phyloP scores from a whole-genome alignment of 768 basidiomycete genomes.

The Paxillus ammoniavirescens region DNA sequence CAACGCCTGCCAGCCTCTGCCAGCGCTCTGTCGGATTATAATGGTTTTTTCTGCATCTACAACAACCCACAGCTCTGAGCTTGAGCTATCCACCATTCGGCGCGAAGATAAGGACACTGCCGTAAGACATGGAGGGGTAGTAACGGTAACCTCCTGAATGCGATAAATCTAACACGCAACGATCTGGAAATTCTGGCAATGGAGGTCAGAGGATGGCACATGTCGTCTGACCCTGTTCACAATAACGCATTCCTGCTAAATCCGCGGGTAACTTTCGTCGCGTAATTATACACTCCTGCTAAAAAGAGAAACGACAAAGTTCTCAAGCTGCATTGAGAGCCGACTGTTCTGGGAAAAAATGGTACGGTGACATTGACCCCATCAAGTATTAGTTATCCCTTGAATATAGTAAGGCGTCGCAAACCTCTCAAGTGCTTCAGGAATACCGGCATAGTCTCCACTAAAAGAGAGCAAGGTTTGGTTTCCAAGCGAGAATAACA shows the following conservation, averaged over 20 bases:
- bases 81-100: not conserved
- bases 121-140: constrained; percentile 4
- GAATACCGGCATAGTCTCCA: not conserved
- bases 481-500: not conserved
- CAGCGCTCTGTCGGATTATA: not conserved
- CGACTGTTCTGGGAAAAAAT: constrained; percentile 17
- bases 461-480: not conserved
- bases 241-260: constrained; percentile 20
- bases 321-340: constrained; percentile 14
- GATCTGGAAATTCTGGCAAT: not conserved
- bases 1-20: no score
- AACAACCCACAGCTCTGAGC: no score
- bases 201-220: not conserved
- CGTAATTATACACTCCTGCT: not conserved
- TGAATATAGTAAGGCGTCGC: not conserved
- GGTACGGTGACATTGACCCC: constrained; percentile 10
- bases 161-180: not conserved
- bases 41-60: no score
- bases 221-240: constrained; percentile 9
- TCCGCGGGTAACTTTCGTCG: constrained; percentile 18
- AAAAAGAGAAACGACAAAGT: constrained; percentile 8
- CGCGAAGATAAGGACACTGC: constrained; percentile 16
- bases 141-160: not conserved
- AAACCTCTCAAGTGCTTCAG: constrained; percentile 9
- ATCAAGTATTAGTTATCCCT: not conserved